These are phyloP conservation scores for Acacia concinna DNA, from an alignment of 331 rosid genomes.

Conservation along the genomic window DNA sequence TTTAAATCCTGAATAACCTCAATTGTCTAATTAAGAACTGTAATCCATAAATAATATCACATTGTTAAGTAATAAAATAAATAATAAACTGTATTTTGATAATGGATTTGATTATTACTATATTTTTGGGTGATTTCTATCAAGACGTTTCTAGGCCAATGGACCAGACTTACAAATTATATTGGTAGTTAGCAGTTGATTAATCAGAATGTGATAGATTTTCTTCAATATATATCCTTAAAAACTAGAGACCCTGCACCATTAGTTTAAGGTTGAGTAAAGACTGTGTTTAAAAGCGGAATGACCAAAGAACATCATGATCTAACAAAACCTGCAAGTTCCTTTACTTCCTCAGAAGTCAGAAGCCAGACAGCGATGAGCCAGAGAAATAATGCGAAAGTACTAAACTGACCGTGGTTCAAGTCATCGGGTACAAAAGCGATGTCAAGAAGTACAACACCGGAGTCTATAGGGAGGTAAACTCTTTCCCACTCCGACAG, in stretches of 20 bases:
- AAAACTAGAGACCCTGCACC: neutral
- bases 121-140: neutral
- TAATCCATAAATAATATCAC: neutral
- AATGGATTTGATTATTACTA: neutral
- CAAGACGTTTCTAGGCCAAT: neutral
- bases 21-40: neutral
- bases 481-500: slow-evolving; percentile 91
- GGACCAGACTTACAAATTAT: neutral
- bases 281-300: neutral
- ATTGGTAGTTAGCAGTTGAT: neutral
- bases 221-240: neutral
- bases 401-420: slow-evolving; percentile 51
- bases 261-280: neutral
- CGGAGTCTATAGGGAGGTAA: slow-evolving; percentile 85
- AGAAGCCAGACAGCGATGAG: neutral
- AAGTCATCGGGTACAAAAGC: slow-evolving; percentile 88
- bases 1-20: neutral
- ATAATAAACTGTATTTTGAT: neutral
- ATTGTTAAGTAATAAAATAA: neutral
- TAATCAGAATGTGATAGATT: neutral
- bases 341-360: neutral
- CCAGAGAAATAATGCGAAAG: neutral
- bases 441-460: slow-evolving; percentile 94
- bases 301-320: neutral
- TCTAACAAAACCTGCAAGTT: no score